A percentile compares a stretch with the other conserved stretches of the same genome.
These are phyloP conservation scores for Beauveria sp. DNA, from an alignment of 2,329 filamentous ascomycete species.

Conservation along the genomic window DNA sequence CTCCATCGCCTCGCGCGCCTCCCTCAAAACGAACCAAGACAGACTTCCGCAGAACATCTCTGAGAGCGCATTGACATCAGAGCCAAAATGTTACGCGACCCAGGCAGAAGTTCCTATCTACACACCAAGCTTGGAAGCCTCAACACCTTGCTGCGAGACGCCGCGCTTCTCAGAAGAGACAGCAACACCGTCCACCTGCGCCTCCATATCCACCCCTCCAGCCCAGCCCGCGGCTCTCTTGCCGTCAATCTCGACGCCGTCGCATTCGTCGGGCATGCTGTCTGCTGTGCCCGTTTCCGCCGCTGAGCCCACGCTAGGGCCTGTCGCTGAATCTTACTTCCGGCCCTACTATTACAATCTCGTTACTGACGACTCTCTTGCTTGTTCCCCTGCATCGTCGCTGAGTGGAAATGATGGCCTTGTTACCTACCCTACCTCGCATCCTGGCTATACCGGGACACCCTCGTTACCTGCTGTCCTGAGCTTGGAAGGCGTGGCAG, in stretches of 20 bases:
- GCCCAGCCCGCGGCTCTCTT: neutral
- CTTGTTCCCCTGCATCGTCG: neutral
- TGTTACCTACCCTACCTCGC: neutral
- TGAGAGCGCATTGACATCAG: neutral
- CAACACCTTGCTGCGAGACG: neutral
- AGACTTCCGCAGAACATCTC: neutral
- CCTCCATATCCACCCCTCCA: neutral
- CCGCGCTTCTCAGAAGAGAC: neutral
- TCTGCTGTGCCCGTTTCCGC: neutral
- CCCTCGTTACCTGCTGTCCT: conserved; percentile 11
- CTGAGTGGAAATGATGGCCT: neutral
- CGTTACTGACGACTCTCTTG: neutral
- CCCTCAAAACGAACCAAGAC: neutral
- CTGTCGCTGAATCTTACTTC: neutral
- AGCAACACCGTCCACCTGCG: neutral
- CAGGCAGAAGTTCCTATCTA: neutral
- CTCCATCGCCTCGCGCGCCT: neutral
- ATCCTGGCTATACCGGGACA: conserved; percentile 11
- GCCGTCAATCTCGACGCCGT: neutral
- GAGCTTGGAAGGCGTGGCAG: conserved; percentile 14
- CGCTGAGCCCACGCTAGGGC: neutral
- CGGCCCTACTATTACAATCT: neutral
- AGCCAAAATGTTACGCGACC: neutral
- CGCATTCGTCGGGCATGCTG: neutral
- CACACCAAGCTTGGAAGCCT: neutral